Base-by-base conservation (phyloP, 1,284 basidiomycete genomes). In the Apiotrichum brassicae region DNA sequence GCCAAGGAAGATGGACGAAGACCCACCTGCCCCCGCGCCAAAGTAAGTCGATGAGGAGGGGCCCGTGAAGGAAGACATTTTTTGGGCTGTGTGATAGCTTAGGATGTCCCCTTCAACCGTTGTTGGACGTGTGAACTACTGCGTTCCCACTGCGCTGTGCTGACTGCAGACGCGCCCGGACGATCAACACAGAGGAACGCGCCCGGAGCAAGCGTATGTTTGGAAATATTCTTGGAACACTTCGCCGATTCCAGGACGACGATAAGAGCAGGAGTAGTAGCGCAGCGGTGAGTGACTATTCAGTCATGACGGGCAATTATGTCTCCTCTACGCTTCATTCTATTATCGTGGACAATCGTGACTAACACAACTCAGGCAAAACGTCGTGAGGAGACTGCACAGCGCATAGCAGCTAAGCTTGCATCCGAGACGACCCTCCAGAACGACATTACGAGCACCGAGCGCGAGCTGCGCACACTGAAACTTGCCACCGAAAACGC, bases 241-340 rank as follows among this genome's bases (percentile, higher is more conserved):
- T 74, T 42, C 64, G 68, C 42, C 61, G 67, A 52, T 74, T 74
- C 53, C 62, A 70, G 56, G 71, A 68, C 39, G 72, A 74, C 19
- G 71, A 72, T 54, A 70, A 66, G 58, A 58, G 54, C 16, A 56
- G 54, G 25, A 53, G 65, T 20, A 60, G 52, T 20, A 68, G 63
- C 44, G 66, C 67, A 43, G 68, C 68, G 39, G 71, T 72, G 43
- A 57, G n/a, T n/a, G n/a, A n/a, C n/a, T n/a, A n/a, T n/a, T n/a
- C n/a, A n/a, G 70, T 62, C 2, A 4, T 20, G 25, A 3, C n/a
- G 5, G 26, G 14, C 16, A 16, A 12, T 11, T 8, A 30, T 28
- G 9, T 19, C 24, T 20, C 23, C 26, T 28, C 44, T 46, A n/a
- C n/a, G n/a, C n/a, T n/a, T n/a, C n/a, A n/a, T n/a, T n/a, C n/a